Percentiles rank a stretch among this genome's conserved stretches.
phyloP scores from a whole-genome alignment of 345 rosid species.

The Turnera subulata region DNA sequence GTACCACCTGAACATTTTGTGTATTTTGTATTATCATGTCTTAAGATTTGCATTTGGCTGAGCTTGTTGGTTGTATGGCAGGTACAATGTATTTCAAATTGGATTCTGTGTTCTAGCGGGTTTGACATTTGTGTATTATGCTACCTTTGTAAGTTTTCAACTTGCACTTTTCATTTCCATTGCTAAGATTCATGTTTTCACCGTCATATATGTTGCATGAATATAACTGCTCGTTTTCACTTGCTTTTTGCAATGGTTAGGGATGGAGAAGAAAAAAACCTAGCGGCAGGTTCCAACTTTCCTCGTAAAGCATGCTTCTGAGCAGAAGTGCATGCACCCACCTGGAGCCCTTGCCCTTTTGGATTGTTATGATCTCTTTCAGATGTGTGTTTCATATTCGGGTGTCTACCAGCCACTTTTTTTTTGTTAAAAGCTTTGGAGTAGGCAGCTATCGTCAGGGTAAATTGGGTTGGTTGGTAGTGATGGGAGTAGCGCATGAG shows the following conservation, averaged over 20 bases:
- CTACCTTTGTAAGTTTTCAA: slow-evolving; percentile 64
- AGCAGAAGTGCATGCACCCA: slow-evolving; percentile 20
- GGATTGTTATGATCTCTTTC: slow-evolving; percentile 9
- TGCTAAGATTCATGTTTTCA: not conserved
- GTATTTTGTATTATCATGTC: not conserved
- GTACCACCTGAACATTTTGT: slow-evolving; percentile 14
- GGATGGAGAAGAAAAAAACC: slow-evolving; percentile 92
- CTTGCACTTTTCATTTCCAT: not conserved
- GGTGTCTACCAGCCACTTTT: slow-evolving; percentile 19
- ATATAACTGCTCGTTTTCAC: not conserved
- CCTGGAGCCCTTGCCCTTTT: slow-evolving; percentile 6
- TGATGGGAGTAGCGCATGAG: slow-evolving; percentile 13
- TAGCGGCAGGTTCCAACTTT: slow-evolving; percentile 78
- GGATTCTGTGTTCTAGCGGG: slow-evolving; percentile 78
- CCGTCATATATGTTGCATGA: not conserved
- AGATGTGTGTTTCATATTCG: slow-evolving; percentile 12
- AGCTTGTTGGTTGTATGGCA: slow-evolving; percentile 26
- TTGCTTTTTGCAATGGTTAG: slow-evolving; percentile 29
- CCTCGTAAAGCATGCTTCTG: slow-evolving; percentile 35
- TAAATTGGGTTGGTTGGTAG: slow-evolving; percentile 14
- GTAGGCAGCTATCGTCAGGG: slow-evolving; percentile 19
- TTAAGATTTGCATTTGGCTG: slow-evolving; percentile 8
- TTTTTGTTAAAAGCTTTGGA: slow-evolving; percentile 14
- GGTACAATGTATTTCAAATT: slow-evolving; percentile 92
- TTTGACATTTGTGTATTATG: slow-evolving; percentile 77